Conservation (phyloP, 1,284 basidiomycete species). For the Malassezia sympodialis region DNA sequence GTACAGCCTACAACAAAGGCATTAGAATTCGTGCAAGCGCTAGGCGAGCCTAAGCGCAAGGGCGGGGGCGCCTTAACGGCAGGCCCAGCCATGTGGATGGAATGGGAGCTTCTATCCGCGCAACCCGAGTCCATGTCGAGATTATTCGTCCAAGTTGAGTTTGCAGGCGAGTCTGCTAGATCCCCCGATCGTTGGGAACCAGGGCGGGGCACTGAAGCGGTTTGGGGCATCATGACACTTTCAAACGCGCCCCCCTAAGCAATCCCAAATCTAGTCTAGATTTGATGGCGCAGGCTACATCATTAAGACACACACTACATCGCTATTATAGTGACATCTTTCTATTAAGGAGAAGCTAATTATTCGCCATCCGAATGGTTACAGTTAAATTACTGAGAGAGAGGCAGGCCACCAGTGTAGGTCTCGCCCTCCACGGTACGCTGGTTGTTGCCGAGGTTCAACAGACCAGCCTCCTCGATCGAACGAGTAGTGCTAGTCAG, state of each 20-base stretch:
- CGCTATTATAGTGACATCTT: constrained; percentile 10
- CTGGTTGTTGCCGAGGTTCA: constrained; percentile 37
- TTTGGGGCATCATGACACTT: constrained; percentile 2
- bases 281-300: neutral
- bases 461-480: constrained; percentile 30
- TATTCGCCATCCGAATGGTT: neutral
- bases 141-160: constrained; percentile 4
- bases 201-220: neutral
- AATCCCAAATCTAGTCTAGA: too few relatives aligned
- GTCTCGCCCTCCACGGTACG: constrained; percentile 31
- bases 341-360: constrained; percentile 3
- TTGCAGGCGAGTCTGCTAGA: neutral
- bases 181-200: constrained; percentile 8
- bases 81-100: constrained; percentile 12
- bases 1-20: neutral
- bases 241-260: neutral
- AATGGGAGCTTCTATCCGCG: neutral
- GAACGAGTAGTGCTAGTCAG: constrained; percentile 23
- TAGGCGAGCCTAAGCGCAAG: constrained; percentile 14
- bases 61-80: constrained; percentile 5
- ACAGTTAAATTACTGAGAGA: constrained; percentile 2
- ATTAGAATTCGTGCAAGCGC: neutral
- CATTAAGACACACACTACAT: neutral
- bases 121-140: too few relatives aligned
- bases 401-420: constrained; percentile 14